phyloP scores from a whole-genome alignment of 1,284 basidiomycete genomes.

The Paramarasmius palmivorus region DNA sequence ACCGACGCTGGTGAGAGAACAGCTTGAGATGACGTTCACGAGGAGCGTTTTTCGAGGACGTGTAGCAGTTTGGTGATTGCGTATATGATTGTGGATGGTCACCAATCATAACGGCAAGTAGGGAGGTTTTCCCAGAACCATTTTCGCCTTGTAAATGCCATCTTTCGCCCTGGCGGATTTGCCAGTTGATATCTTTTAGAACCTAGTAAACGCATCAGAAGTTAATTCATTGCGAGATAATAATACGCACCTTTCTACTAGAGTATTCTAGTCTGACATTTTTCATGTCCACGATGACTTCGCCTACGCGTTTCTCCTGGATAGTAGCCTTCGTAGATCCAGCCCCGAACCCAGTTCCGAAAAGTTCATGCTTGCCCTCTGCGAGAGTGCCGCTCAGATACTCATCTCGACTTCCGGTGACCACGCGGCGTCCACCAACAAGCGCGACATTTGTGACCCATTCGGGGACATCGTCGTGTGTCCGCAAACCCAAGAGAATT shows the following conservation, averaged over 20 bases:
- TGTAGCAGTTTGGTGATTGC: constrained; percentile 48
- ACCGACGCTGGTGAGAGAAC: constrained; percentile 69
- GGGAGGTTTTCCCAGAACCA: constrained; percentile 94
- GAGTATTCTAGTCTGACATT: constrained; percentile 75
- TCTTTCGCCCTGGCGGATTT: constrained; percentile 73
- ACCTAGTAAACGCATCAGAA: constrained; percentile 46
- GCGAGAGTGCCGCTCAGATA: constrained; percentile 31
- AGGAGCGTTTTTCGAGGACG: constrained; percentile 26
- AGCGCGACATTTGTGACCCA: constrained; percentile 81
- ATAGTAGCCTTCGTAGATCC: background rate
- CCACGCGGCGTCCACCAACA: constrained; percentile 50
- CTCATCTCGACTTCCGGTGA: constrained; percentile 41
- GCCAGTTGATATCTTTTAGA: constrained; percentile 78
- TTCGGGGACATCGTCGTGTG: constrained; percentile 79
- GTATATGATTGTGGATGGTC: constrained; percentile 95
- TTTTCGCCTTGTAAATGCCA: constrained; percentile 91
- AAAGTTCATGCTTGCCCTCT: constrained; percentile 12
- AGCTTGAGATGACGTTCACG: constrained; percentile 54
- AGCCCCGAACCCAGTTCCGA: background rate
- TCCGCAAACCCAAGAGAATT: constrained; percentile 79
- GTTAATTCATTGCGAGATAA: background rate
- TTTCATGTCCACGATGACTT: constrained; percentile 59
- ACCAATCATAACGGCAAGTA: constrained; percentile 89
- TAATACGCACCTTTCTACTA: constrained; percentile 49
- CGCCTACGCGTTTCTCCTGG: constrained; percentile 18